A percentile compares a stretch with the other conserved stretches of the same genome.
phyloP scores from a whole-genome alignment of 306 rosid genomes.

The Cucumis cinereus region DNA sequence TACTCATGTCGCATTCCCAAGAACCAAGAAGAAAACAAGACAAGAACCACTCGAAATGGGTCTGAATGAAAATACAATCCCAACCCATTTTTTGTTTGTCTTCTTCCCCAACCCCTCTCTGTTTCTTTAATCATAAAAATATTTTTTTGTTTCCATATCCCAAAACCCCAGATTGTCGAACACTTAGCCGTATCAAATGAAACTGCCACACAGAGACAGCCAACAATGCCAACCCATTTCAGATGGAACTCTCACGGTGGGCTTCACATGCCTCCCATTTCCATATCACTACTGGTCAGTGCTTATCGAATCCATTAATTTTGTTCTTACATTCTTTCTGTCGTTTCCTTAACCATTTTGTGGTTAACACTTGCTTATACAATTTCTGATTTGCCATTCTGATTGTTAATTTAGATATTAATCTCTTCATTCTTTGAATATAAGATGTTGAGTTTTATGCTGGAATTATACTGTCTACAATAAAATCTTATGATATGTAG shows the following conservation, averaged over 20 bases:
- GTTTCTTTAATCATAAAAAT: not conserved
- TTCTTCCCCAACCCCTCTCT: not conserved
- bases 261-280: not conserved
- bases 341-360: not conserved
- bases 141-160: not conserved
- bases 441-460: not conserved
- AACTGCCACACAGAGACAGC: not conserved
- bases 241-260: not conserved
- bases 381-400: not conserved
- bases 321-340: not conserved
- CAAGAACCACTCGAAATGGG: not conserved
- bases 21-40: not conserved
- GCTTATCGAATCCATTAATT: not conserved
- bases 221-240: not conserved
- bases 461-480: not conserved
- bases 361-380: not conserved
- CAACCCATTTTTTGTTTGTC: constrained; percentile 1
- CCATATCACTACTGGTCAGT: not conserved
- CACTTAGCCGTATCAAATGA: not conserved
- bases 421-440: not conserved
- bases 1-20: not conserved
- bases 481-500: not conserved
- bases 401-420: not conserved
- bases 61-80: no score
- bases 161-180: not conserved